Percentiles rank a stretch among this genome's conserved stretches.
Evolutionary conservation across 2,329 filamentous ascomycete genomes (phyloP).

Genomic region (Acephala macrosclerotiorum): DNA sequence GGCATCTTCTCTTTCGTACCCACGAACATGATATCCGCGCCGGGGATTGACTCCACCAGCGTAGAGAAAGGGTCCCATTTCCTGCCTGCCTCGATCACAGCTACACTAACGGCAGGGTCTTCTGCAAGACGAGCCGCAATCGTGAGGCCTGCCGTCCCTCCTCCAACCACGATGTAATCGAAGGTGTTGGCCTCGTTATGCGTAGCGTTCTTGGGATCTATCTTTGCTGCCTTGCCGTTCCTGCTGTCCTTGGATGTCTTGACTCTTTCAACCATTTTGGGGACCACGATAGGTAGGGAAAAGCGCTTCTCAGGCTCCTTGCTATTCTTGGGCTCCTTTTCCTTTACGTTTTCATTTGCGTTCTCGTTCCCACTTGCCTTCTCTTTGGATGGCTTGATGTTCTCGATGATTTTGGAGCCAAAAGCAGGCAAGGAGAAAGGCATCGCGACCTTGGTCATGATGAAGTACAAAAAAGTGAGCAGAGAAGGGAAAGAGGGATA

Average conservation of each 20-base stretch:
- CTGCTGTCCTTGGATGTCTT: not conserved
- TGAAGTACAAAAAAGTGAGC: too few species aligned
- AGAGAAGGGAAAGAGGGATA: too few species aligned
- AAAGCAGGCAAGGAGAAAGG: too few species aligned
- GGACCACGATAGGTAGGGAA: not conserved
- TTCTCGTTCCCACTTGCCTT: too few species aligned
- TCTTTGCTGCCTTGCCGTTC: not conserved
- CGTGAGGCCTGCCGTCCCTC: conserved; percentile 27
- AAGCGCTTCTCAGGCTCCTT: not conserved
- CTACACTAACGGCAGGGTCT: conserved; percentile 20
- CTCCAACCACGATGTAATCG: conserved; percentile 23
- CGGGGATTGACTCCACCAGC: conserved; percentile 14
- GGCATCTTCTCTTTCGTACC: conserved; percentile 16
- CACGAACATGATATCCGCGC: conserved; percentile 9
- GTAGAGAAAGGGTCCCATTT: conserved; percentile 8
- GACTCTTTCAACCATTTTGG: not conserved
- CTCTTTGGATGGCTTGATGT: too few species aligned
- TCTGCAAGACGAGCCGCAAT: conserved; percentile 27
- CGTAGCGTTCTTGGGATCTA: not conserved
- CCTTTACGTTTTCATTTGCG: too few species aligned
- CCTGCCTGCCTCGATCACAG: conserved; percentile 29
- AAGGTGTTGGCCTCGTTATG: not conserved
- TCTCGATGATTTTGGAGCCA: too few species aligned
- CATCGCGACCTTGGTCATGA: too few species aligned
- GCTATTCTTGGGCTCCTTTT: too few species aligned